Evolutionary conservation across 768 basidiomycete species (phyloP), one percentile per base, ranked within the genome.

Genomic region (Mycena venus): DNA sequence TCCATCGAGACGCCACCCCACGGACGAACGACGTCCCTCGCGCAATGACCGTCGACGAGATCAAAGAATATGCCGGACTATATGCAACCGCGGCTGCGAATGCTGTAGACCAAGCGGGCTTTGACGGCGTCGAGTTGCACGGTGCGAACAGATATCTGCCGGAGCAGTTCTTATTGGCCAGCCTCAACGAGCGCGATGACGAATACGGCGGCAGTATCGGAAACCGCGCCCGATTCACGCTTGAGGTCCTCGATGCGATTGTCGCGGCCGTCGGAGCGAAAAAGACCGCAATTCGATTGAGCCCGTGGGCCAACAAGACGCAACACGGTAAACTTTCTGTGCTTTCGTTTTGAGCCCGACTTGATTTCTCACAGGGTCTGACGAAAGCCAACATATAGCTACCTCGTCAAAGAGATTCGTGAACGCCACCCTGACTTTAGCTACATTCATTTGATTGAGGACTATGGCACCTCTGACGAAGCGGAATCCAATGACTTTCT

Each of bases 191-290:
- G 11, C 86, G 92, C 29, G 90, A 87, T 8, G 93, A 94, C 79
- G 83, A 87, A 55, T 95, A 92, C 80, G 94, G 94, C 0, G 94
- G 94, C 2, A 88, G 87, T 55, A 82, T 94, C 34, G 89, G 92
- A 79, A 89, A 88, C 69, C 85, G 94, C 7, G 83, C 86, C 1
- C 85, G 89, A 29, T 94, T 95, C 79, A 78, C 81, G 0, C 82
- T 92, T 7, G 90, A 92, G 71, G 83, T 93, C 44, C 79, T 90
- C 9, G 85, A 89, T 40, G 90, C 89, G 2, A 82, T 93, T 1
- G 83, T 82, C 4, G 79, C 85, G 0, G 88, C 88, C 1, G 81
- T 94, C 42, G 93, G 94, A 0, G 80, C 84, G 31, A 86, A 89
- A 27, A 85, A 85, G n/a, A 86, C 89, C 1, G 91, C 83, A 0